These are phyloP conservation scores for Phytophthora palmivora DNA, from an alignment of 352 stramenopile species.

Conservation along the genomic window DNA sequence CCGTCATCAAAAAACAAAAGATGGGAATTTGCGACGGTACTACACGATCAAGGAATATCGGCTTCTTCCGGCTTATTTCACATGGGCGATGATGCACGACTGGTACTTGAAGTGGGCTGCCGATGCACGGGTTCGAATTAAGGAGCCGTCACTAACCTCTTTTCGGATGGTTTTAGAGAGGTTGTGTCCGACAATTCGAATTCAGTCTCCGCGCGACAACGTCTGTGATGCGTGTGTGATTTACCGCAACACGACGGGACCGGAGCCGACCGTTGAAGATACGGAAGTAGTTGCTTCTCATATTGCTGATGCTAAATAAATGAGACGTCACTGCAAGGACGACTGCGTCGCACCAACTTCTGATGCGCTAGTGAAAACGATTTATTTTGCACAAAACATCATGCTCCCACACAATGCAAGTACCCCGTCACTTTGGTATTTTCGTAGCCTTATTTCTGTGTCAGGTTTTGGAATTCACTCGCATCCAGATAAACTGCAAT, in stretches of 20 bases:
- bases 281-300: constrained; percentile 15
- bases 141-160: constrained; percentile 14
- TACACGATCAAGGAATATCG: constrained; percentile 13
- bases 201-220: constrained; percentile 3
- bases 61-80: constrained; percentile 8
- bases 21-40: not conserved
- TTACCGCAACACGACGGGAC: constrained; percentile 10
- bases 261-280: not conserved
- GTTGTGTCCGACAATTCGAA: constrained; percentile 9
- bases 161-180: constrained; percentile 10
- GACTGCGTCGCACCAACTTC: too few relatives aligned
- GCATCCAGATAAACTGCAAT: too few relatives aligned
- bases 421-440: constrained; percentile 25
- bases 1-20: constrained; percentile 1
- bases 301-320: too few relatives aligned
- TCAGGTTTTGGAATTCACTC: constrained; percentile 23
- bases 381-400: too few relatives aligned
- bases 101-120: constrained; percentile 17
- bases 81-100: constrained; percentile 6
- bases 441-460: constrained; percentile 11
- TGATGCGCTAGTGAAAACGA: too few relatives aligned
- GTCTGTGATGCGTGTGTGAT: constrained; percentile 26
- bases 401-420: constrained; percentile 14
- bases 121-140: constrained; percentile 4
- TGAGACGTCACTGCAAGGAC: too few relatives aligned